phyloP scores from a whole-genome alignment of 495 filamentous ascomycete genomes.

The Penicillium daleae region DNA sequence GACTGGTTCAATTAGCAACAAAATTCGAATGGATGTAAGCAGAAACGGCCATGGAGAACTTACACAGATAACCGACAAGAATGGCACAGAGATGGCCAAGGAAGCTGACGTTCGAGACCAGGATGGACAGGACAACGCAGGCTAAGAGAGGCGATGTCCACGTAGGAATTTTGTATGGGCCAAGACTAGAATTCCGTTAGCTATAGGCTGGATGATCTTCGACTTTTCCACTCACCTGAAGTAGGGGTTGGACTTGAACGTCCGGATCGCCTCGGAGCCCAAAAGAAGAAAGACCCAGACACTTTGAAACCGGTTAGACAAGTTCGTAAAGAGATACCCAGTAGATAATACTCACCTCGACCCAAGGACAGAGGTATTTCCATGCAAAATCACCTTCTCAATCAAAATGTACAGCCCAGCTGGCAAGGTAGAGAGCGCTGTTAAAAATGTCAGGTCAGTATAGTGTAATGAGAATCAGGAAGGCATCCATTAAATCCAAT shows the following conservation, averaged over 20 bases:
- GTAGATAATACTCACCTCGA: slow-evolving; percentile 65
- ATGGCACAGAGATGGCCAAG: slow-evolving; percentile 86
- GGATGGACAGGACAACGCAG: slow-evolving; percentile 68
- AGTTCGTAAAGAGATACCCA: neutral
- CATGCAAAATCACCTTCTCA: slow-evolving; percentile 66
- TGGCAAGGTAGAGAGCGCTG: slow-evolving; percentile 80
- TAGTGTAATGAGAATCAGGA: too few relatives aligned
- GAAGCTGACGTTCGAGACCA: slow-evolving; percentile 80
- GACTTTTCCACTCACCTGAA: slow-evolving; percentile 55
- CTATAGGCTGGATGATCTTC: neutral
- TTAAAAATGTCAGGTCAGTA: neutral
- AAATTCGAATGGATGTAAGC: neutral
- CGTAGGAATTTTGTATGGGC: slow-evolving; percentile 79
- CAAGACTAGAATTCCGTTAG: slow-evolving; percentile 40
- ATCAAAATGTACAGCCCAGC: slow-evolving; percentile 70
- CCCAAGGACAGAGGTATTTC: slow-evolving; percentile 74
- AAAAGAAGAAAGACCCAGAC: slow-evolving; percentile 91
- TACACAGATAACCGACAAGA: slow-evolving; percentile 82
- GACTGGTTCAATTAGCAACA: slow-evolving; percentile 51
- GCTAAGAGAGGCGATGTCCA: slow-evolving; percentile 85
- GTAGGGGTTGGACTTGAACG: slow-evolving; percentile 71
- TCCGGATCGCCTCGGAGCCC: slow-evolving; percentile 80
- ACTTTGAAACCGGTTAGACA: slow-evolving; percentile 46
- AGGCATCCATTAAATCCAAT: too few relatives aligned
- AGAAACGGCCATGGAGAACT: slow-evolving; percentile 28